phyloP scores from a whole-genome alignment of 192 early-diverging fungal genomes.

The Rhizoclosmatium globosum region DNA sequence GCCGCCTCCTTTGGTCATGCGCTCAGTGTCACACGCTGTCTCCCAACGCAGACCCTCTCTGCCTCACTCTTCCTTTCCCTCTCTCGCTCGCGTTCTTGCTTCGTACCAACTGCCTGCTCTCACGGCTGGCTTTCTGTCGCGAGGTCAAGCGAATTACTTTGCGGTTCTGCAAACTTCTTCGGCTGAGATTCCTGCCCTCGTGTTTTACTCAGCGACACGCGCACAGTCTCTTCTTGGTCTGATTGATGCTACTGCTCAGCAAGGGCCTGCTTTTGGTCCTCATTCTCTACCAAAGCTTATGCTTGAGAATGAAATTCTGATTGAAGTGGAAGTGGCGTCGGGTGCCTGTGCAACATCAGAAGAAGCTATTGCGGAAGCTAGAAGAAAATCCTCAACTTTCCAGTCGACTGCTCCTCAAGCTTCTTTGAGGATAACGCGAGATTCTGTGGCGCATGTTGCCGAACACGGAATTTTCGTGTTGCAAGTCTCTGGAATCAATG shows the following conservation, averaged over 20 bases:
- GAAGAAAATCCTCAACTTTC: too few relatives aligned
- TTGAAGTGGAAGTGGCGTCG: not conserved
- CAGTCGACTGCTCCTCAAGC: not conserved
- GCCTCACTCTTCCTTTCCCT: not conserved
- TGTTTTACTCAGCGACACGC: not conserved
- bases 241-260: not conserved
- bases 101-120: not conserved
- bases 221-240: slow-evolving; percentile 7
- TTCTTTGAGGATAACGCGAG: not conserved
- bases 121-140: not conserved
- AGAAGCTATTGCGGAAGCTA: not conserved
- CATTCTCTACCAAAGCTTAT: not conserved
- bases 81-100: not conserved
- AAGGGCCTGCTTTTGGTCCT: slow-evolving; percentile 2
- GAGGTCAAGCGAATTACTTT: not conserved
- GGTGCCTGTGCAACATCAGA: not conserved
- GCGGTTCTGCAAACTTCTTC: not conserved
- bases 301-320: not conserved
- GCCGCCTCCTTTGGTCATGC: not conserved
- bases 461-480: slow-evolving; percentile 1
- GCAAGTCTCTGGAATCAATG: not conserved
- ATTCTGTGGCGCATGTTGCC: not conserved
- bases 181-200: not conserved
- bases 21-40: not conserved
- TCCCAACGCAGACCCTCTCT: not conserved